Evolutionary conservation across 2,329 filamentous ascomycete species (phyloP).

Genomic region (Trichoderma koningiopsis): DNA sequence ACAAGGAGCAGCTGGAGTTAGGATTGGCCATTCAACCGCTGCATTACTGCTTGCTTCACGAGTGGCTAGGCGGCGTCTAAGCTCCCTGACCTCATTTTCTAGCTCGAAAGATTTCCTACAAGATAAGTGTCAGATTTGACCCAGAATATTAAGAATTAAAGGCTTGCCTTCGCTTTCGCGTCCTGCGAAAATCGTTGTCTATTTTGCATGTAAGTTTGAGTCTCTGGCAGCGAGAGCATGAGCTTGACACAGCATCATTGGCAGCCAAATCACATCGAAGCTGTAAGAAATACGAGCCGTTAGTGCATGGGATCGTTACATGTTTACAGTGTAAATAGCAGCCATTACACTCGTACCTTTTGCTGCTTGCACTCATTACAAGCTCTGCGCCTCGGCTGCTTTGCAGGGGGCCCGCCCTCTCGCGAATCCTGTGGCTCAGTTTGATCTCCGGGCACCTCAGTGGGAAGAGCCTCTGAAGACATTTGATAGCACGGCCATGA

Average conservation of each 20-base stretch:
- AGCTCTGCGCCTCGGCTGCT: constrained; percentile 13
- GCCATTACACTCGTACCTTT: neutral
- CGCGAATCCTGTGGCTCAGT: neutral
- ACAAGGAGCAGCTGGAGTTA: constrained; percentile 4
- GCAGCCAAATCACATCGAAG: constrained; percentile 17
- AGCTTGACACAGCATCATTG: neutral
- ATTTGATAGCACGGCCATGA: neutral
- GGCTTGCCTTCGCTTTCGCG: constrained; percentile 6
- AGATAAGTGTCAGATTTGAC: neutral
- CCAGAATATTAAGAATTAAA: too few species aligned
- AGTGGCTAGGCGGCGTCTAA: constrained; percentile 6
- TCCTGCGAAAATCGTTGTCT: constrained; percentile 14
- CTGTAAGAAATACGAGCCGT: neutral
- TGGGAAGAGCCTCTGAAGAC: neutral
- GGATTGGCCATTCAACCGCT: constrained; percentile 6
- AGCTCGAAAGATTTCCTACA: constrained; percentile 18
- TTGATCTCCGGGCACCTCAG: neutral
- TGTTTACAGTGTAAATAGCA: neutral
- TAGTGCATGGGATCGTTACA: neutral
- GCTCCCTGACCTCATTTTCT: constrained; percentile 17
- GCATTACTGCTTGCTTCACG: neutral
- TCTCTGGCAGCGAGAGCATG: constrained; percentile 12
- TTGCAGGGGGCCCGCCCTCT: neutral
- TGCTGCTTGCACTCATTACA: constrained; percentile 19
- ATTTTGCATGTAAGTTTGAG: constrained; percentile 14